Evolutionary conservation across 768 basidiomycete species (phyloP), one percentile per base, ranked within the genome.

Genomic region (Pleurotus platypus): DNA sequence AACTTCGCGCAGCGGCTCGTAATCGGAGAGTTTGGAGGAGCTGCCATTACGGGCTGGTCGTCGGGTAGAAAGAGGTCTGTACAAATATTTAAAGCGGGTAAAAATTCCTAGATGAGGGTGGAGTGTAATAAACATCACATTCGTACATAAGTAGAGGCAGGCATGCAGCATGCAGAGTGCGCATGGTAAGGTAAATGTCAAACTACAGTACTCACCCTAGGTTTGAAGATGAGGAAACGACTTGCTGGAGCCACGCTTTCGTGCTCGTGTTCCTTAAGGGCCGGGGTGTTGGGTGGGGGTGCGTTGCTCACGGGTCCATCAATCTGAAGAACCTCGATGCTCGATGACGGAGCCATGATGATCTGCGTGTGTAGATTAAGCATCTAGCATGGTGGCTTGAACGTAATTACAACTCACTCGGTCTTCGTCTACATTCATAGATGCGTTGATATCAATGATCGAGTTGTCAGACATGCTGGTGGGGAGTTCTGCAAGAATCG

Each of bases 191-290:
- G 37, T 39, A 40, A 24, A n/a, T 24, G 18, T 22, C 13, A 43
- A 30, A 37, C 38, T 16, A 54, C 51, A 37, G 39, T 42, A 54
- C 51, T 54, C 39, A 54, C 51, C 51, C 51, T 54, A 20, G 51
- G 51, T 24, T 22, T 16, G 51, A 38, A 26, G 24, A 54, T 15
- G 39, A 30, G 38, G 26, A 54, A 54, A 43, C 18, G 51, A 26
- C 27, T 22, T 54, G 51, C 39, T 37, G 51, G 39, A 39, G 51
- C 26, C 15, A 22, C 2, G 51, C 8, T n/a, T 45, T 22, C 42
- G n/a, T 18, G n/a, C 42, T 45, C 42, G n/a, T 45, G 42, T n/a
- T 22, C 42, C 20, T 45, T n/a, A 2, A 45, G 42, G n/a, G 42
- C 13, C 15, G 42, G 13, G n/a, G 42, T 45, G 15, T 45, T 45